These are phyloP conservation scores for Thielaviopsis punctulata DNA, from an alignment of 2,329 filamentous ascomycete species.

Conservation along the genomic window DNA sequence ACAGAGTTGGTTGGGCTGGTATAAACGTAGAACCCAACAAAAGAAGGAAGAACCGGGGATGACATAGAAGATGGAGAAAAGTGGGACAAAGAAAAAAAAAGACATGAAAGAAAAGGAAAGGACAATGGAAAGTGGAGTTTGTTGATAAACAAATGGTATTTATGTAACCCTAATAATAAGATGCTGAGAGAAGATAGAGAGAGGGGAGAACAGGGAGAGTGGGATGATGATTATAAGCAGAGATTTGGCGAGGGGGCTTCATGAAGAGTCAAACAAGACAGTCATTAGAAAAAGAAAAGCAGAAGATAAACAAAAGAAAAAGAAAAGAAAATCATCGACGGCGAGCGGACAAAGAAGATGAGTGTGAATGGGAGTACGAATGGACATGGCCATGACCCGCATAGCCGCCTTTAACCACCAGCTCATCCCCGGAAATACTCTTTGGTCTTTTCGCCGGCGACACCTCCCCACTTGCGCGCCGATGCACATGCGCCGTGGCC, in stretches of 20 bases:
- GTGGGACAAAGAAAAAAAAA: not conserved
- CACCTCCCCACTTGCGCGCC: conserved; percentile 24
- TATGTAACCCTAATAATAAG: not conserved
- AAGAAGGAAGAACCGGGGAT: too few species aligned
- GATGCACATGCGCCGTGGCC: conserved; percentile 10
- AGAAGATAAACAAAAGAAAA: conserved; percentile 8
- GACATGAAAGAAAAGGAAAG: not conserved
- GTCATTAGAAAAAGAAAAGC: not conserved
- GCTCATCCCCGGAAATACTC: conserved; percentile 13
- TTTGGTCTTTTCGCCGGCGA: conserved; percentile 29
- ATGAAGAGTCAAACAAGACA: not conserved
- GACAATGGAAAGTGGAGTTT: not conserved
- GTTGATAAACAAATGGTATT: not conserved
- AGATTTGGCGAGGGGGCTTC: too few species aligned
- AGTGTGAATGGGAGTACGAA: not conserved
- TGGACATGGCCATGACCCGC: not conserved
- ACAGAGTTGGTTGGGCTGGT: not conserved
- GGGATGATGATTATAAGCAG: too few species aligned
- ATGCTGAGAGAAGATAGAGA: not conserved
- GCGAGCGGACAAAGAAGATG: not conserved
- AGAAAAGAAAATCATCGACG: not conserved
- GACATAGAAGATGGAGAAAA: not conserved
- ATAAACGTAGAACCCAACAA: not conserved
- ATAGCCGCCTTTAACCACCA: not conserved
- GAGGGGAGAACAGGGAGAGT: not conserved